Evolutionary conservation across 306 rosid genomes (phyloP).

Genomic region (Argentina anserina): DNA sequence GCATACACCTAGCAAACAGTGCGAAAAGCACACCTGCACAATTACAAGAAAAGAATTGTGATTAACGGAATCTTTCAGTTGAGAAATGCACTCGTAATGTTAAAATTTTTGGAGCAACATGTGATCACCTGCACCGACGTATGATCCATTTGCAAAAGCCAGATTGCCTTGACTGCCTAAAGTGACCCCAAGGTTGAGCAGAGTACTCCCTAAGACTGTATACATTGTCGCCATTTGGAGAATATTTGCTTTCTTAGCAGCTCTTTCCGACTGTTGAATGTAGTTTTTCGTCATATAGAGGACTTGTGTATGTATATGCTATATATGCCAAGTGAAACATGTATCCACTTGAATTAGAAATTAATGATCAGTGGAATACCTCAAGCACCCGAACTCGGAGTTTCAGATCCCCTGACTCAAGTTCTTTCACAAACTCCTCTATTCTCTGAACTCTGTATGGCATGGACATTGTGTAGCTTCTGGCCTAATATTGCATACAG

Average conservation of each 20-base stretch:
- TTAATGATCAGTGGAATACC: slow-evolving; percentile 36
- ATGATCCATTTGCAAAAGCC: slow-evolving; percentile 73
- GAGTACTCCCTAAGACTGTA: slow-evolving; percentile 76
- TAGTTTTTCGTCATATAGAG: slow-evolving; percentile 7
- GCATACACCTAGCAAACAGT: slow-evolving; percentile 63
- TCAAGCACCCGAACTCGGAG: slow-evolving; percentile 93
- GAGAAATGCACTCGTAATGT: not conserved
- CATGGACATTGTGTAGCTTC: slow-evolving; percentile 86
- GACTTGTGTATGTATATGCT: not conserved
- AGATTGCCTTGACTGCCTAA: slow-evolving; percentile 69
- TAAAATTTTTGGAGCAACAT: slow-evolving; percentile 3
- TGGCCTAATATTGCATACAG: slow-evolving; percentile 47
- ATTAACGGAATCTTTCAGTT: not conserved
- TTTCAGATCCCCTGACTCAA: slow-evolving; percentile 83
- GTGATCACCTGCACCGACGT: slow-evolving; percentile 69
- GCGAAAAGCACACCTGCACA: slow-evolving; percentile 64
- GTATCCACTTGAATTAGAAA: not conserved
- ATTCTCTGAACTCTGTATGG: slow-evolving; percentile 90
- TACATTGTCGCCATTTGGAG: slow-evolving; percentile 85
- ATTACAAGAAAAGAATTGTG: slow-evolving; percentile 4
- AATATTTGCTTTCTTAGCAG: slow-evolving; percentile 75
- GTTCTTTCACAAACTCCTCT: slow-evolving; percentile 84
- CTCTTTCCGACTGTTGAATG: slow-evolving; percentile 77
- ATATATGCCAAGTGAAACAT: not conserved
- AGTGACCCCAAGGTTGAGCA: slow-evolving; percentile 76